Conservation (phyloP, 306 rosid species). For the Fragaria iinumae region DNA sequence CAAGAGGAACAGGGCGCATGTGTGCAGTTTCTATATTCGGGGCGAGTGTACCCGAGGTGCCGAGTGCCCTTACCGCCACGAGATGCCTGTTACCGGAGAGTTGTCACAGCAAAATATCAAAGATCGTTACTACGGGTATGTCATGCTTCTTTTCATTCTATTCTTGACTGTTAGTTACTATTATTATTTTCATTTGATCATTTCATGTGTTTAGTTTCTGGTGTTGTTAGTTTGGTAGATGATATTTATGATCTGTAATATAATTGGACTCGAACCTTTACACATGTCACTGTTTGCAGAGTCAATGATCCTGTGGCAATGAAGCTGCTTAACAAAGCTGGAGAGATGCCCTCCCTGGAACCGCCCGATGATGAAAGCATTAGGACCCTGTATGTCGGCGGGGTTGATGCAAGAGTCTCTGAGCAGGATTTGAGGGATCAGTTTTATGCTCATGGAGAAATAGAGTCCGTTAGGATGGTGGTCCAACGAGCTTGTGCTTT, state of each 20-base stretch:
- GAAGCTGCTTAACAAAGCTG: conserved; percentile 93
- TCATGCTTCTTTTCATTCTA: too few species aligned
- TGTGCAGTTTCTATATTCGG: conserved; percentile 83
- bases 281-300: conserved; percentile 34
- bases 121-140: conserved; percentile 94
- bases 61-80: conserved; percentile 92
- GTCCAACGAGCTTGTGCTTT: conserved; percentile 88
- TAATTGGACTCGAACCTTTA: background rate
- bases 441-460: conserved; percentile 94
- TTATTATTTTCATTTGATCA: too few species aligned
- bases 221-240: background rate
- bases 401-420: conserved; percentile 80
- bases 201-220: background rate
- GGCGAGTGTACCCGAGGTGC: conserved; percentile 94
- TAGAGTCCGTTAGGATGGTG: conserved; percentile 90
- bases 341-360: conserved; percentile 86
- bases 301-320: conserved; percentile 92
- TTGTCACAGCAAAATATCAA: conserved; percentile 87
- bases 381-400: conserved; percentile 83
- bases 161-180: too few species aligned
- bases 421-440: conserved; percentile 90
- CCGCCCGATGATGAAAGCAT: conserved; percentile 92
- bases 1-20: conserved; percentile 86
- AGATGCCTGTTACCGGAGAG: conserved; percentile 93
- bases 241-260: background rate